These are phyloP conservation scores for Ogataea paradorogensis DNA, from an alignment of 805 yeast species.

Conservation along the genomic window DNA sequence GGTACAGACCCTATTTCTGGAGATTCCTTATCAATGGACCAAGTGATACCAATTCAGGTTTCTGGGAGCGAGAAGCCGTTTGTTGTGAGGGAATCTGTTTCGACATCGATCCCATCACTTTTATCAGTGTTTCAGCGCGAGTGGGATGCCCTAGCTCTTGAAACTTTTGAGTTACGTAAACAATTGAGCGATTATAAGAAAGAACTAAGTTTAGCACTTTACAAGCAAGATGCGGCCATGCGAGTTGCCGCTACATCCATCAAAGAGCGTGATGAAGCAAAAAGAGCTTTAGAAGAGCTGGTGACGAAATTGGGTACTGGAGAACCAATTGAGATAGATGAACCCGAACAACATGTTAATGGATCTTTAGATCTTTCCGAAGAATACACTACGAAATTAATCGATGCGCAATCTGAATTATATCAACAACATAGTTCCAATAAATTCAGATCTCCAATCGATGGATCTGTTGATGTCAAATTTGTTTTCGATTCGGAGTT, in stretches of 20 bases:
- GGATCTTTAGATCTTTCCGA: conserved; percentile 5
- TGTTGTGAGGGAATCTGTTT: conserved; percentile 33
- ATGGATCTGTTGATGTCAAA: conserved; percentile 2
- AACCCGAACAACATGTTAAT: conserved; percentile 12
- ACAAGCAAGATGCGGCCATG: conserved; percentile 87
- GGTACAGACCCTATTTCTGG: conserved; percentile 76
- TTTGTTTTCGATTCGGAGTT: background rate
- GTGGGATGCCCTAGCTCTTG: conserved; percentile 86
- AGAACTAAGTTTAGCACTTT: conserved; percentile 73
- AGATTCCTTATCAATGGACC: conserved; percentile 55
- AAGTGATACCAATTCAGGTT: conserved; percentile 44
- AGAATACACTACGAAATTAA: conserved; percentile 6
- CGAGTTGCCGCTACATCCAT: conserved; percentile 75
- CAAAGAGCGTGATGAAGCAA: conserved; percentile 74
- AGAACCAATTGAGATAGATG: conserved; percentile 16
- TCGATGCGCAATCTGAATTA: conserved; percentile 18
- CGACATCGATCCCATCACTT: conserved; percentile 73
- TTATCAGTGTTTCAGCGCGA: conserved; percentile 77
- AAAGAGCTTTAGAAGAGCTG: conserved; percentile 58
- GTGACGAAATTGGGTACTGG: conserved; percentile 39
- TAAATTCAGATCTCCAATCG: conserved; percentile 18
- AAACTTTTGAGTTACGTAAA: conserved; percentile 71
- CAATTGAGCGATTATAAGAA: conserved; percentile 63
- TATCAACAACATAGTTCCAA: conserved; percentile 22
- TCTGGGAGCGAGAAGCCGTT: conserved; percentile 16